Evolutionary conservation across 345 rosid species (phyloP).

Genomic region (Stellera chamaejasme): DNA sequence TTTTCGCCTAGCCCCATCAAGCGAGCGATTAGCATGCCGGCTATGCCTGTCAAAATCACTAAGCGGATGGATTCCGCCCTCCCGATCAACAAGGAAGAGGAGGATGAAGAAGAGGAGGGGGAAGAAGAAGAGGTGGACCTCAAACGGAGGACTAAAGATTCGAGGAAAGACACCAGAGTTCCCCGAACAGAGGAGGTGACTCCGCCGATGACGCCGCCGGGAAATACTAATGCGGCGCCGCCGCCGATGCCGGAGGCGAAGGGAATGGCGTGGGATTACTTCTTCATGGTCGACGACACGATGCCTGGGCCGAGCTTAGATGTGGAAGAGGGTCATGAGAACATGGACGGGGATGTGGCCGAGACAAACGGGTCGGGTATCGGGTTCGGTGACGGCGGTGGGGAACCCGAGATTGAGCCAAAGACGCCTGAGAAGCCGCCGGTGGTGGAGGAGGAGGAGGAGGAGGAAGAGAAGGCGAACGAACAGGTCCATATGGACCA

Average conservation of each 20-base stretch:
- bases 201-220: slow-evolving; percentile 29
- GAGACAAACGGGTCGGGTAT: slow-evolving; percentile 18
- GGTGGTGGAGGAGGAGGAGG: slow-evolving; percentile 17
- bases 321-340: slow-evolving; percentile 23
- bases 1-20: slow-evolving; percentile 80
- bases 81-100: slow-evolving; percentile 50
- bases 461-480: slow-evolving; percentile 25
- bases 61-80: slow-evolving; percentile 29
- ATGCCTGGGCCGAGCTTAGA: slow-evolving; percentile 54
- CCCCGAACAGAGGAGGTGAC: slow-evolving; percentile 24
- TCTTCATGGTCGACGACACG: slow-evolving; percentile 45
- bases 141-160: slow-evolving; percentile 10
- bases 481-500: slow-evolving; percentile 43
- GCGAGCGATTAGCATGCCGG: slow-evolving; percentile 65
- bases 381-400: slow-evolving; percentile 11
- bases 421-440: slow-evolving; percentile 54
- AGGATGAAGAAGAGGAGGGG: slow-evolving; percentile 29
- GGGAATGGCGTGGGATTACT: slow-evolving; percentile 56
- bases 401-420: slow-evolving; percentile 30
- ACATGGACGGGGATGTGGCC: slow-evolving; percentile 12
- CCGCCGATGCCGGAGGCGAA: slow-evolving; percentile 44
- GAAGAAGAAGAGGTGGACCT: slow-evolving; percentile 30
- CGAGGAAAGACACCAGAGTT: slow-evolving; percentile 20
- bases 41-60: slow-evolving; percentile 24
- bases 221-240: slow-evolving; percentile 20